Evolutionary conservation across 1,139 yeast genomes (phyloP).

Genomic region (Candida smagusa): DNA sequence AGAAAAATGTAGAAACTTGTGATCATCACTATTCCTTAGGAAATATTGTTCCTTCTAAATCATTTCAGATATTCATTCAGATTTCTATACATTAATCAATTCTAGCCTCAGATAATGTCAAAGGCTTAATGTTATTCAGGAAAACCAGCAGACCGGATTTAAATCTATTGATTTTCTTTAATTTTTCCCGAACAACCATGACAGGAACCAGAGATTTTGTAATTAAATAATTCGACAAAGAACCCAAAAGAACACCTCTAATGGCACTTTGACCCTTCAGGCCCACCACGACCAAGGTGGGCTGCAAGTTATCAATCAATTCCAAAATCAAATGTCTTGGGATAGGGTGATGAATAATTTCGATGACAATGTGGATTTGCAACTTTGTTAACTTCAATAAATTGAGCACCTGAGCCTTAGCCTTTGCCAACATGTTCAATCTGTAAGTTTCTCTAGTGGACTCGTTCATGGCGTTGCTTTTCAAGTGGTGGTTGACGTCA

Average conservation of each 20-base stretch:
- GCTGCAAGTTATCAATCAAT: constrained; percentile 76
- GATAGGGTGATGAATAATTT: constrained; percentile 78
- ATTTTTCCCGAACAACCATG: constrained; percentile 82
- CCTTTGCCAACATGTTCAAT: constrained; percentile 55
- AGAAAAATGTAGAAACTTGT: too few relatives aligned
- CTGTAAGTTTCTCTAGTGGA: constrained; percentile 49
- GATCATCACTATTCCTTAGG: too few relatives aligned
- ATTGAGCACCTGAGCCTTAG: constrained; percentile 57
- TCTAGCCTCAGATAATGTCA: constrained; percentile 49
- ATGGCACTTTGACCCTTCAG: constrained; percentile 75
- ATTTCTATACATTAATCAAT: constrained; percentile 29
- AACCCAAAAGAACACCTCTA: constrained; percentile 73
- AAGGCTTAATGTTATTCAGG: constrained; percentile 47
- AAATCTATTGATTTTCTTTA: constrained; percentile 70
- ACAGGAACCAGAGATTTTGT: constrained; percentile 82
- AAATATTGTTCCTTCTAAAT: too few relatives aligned
- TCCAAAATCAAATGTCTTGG: constrained; percentile 85
- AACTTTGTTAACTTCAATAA: constrained; percentile 67
- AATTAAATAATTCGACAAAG: constrained; percentile 72
- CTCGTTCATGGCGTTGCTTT: constrained; percentile 39
- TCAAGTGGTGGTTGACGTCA: constrained; percentile 44
- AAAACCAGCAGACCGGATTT: constrained; percentile 43
- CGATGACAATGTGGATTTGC: constrained; percentile 73
- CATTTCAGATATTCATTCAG: background rate
- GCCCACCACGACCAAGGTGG: constrained; percentile 80